Evolutionary conservation across 169 alveolate genomes (phyloP), one percentile per base, ranked within the genome.

Genomic region (Eimeria zaria): DNA sequence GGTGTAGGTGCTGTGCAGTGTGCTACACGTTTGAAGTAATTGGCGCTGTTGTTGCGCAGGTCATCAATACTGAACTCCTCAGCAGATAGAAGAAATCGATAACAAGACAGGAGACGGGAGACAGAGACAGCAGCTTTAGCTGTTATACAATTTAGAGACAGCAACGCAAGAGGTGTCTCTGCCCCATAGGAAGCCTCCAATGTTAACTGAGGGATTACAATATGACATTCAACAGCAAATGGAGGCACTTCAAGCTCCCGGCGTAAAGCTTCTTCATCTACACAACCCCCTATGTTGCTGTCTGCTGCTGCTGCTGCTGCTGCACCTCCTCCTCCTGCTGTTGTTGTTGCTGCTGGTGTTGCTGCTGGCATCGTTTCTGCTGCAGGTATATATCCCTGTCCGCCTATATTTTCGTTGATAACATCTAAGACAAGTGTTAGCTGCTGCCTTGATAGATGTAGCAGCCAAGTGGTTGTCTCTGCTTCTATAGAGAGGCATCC

Each of bases 51-150:
- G 51, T 74, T 20, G 62, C 98, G 95, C 62, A 95, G 62, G 97
- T 98, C 89, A 97, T 97, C 92, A 60, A 89, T 64, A 67, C 74
- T 76, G 95, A 95, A 95, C 36, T 93, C 64, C n/a, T 85, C 81
- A 41, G 88, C 97, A 24, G 60, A 71, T 71, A 95, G 95, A 46
- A n/a, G 80, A 62, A 95, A 83, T 46, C 71, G 83, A 83, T 95
- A 95, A 76, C 55, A n/a, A 88, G 81, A 46, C 55, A 69, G 96
- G 97, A 97, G 89, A 58, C 95, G 58, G 53, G 95, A 80, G 96
- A 87, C 62, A 85, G 96, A 30, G 84, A 69, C 96, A 9, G 89
- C 84, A 2, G 90, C 98, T 33, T 96, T 44, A 3, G 69, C 96
- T 0, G 89, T 71, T 30, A 92, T 85, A 60, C 60, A 33, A 53